Percentiles rank a stretch among this genome's conserved stretches.
phyloP scores from a whole-genome alignment of 192 early-diverging fungal species.

The Coemansia sp. region DNA sequence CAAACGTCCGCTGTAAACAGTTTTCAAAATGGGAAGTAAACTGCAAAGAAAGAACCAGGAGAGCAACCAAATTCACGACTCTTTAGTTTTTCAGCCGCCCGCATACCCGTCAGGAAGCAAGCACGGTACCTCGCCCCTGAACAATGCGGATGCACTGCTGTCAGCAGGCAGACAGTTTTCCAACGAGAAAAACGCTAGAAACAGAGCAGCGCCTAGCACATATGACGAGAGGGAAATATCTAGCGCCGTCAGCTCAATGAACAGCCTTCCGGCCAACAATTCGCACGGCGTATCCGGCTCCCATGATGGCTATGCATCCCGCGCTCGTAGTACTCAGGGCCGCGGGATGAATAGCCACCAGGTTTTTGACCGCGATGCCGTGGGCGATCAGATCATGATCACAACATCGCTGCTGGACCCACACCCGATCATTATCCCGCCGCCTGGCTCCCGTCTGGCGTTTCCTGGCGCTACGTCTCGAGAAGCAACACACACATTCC shows the following conservation, averaged over 20 bases:
- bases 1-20: not conserved
- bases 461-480: constrained; percentile 44
- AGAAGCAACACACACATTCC: constrained; percentile 29
- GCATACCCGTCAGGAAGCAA: constrained; percentile 12
- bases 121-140: constrained; percentile 20
- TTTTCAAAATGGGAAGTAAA: constrained; percentile 12
- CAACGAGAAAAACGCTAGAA: constrained; percentile 5
- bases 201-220: constrained; percentile 1
- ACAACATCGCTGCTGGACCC: constrained; percentile 48
- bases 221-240: constrained; percentile 5
- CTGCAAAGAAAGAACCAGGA: constrained; percentile 12
- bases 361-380: constrained; percentile 3
- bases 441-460: constrained; percentile 47
- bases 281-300: not conserved
- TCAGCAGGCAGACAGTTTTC: constrained; percentile 12
- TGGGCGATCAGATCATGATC: constrained; percentile 13
- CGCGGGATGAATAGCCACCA: constrained; percentile 9
- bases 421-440: constrained; percentile 48
- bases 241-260: constrained; percentile 30
- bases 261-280: constrained; percentile 21
- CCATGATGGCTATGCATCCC: no score
- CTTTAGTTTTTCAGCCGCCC: constrained; percentile 18
- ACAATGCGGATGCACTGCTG: constrained; percentile 38
- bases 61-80: constrained; percentile 10
- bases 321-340: no score